Conservation (phyloP, 306 rosid species). For the Prunus dulcis region DNA sequence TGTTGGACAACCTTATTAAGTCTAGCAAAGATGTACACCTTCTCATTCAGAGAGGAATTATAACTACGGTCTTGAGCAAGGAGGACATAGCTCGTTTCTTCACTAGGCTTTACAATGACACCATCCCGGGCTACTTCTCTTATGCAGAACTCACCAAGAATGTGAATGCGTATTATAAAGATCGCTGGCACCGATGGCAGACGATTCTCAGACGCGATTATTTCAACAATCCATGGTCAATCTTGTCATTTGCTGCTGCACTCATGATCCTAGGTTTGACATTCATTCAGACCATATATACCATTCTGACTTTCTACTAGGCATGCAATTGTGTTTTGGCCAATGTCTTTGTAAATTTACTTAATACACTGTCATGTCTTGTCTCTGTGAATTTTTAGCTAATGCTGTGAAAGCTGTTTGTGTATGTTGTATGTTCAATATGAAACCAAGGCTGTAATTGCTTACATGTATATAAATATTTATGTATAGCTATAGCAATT, state of each 20-base stretch:
- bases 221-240: background rate
- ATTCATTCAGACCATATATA: background rate
- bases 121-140: background rate
- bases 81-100: background rate
- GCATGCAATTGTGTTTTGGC: background rate
- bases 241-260: background rate
- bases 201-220: conserved; percentile 1
- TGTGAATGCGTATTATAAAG: background rate
- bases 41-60: background rate
- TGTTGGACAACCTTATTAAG: conserved; percentile 3
- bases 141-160: background rate
- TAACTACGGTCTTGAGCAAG: background rate
- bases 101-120: background rate
- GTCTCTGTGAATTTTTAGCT: background rate
- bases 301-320: background rate
- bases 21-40: background rate
- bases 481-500: background rate
- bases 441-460: background rate
- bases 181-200: background rate
- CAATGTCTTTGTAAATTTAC: background rate
- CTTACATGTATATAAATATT: background rate
- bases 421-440: background rate
- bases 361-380: background rate
- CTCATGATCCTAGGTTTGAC: background rate
- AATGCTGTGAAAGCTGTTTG: background rate